phyloP scores from a whole-genome alignment of 1,284 basidiomycete genomes.

The Taiwanofungus camphoratus region DNA sequence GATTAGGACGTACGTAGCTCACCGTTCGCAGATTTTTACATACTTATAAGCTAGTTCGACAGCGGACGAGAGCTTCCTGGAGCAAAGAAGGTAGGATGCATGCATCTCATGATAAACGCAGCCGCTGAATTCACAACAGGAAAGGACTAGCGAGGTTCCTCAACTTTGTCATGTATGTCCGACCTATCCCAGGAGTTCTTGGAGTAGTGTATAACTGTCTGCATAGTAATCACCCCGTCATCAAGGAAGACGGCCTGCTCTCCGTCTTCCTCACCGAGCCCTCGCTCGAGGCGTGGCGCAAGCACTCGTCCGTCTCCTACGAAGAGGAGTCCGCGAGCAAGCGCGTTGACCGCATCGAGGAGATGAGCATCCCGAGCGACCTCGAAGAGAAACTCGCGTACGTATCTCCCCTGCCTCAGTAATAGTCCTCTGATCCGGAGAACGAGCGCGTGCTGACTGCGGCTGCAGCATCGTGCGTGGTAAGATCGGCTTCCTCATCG shows the following conservation, averaged over 20 bases:
- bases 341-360: constrained; percentile 76
- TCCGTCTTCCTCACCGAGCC: constrained; percentile 76
- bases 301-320: constrained; percentile 61
- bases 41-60: constrained; percentile 9
- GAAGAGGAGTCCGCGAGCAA: constrained; percentile 86
- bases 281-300: constrained; percentile 84
- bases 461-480: constrained; percentile 56
- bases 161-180: constrained; percentile 61
- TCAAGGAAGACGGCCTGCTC: constrained; percentile 82
- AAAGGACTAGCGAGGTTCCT: constrained; percentile 81
- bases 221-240: constrained; percentile 80
- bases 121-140: constrained; percentile 31
- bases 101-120: neutral
- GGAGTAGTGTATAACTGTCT: neutral
- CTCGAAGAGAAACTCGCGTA: constrained; percentile 84
- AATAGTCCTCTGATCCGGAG: constrained; percentile 1
- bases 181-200: constrained; percentile 22
- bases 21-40: constrained; percentile 3
- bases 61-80: constrained; percentile 86
- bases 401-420: constrained; percentile 21
- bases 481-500: constrained; percentile 71
- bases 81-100: constrained; percentile 65
- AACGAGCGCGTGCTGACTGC: constrained; percentile 4
- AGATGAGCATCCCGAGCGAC: constrained; percentile 89
- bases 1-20: constrained; percentile 69